Evolutionary conservation across 108 stramenopile genomes (phyloP).

Genomic region (Asterionellopsis glacialis): DNA sequence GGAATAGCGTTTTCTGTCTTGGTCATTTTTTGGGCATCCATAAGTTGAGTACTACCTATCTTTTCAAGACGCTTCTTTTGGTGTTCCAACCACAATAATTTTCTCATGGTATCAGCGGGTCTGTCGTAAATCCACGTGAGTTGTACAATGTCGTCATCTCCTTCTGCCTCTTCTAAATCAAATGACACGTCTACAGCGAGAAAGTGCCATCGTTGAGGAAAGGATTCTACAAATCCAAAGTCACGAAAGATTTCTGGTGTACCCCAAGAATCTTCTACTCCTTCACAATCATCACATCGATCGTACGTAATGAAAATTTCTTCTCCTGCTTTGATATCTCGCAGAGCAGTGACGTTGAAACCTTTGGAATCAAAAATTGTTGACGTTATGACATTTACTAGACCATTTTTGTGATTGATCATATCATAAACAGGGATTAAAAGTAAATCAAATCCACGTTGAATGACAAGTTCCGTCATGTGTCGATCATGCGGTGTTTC

Average conservation of each 20-base stretch:
- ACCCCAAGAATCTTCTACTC: slow-evolving; percentile 26
- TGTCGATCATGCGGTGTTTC: too few species aligned
- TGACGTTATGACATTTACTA: slow-evolving; percentile 1
- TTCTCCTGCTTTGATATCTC: slow-evolving; percentile 49
- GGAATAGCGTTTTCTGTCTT: too few species aligned
- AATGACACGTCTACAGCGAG: slow-evolving; percentile 5
- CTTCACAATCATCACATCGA: slow-evolving; percentile 44
- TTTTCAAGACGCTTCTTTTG: too few species aligned
- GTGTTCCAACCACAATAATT: too few species aligned
- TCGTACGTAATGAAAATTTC: slow-evolving; percentile 70
- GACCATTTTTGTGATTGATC: slow-evolving; percentile 60
- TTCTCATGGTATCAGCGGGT: too few species aligned
- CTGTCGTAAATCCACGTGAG: too few species aligned
- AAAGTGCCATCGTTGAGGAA: slow-evolving; percentile 18
- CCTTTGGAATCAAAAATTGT: slow-evolving; percentile 10
- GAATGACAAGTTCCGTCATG: slow-evolving; percentile 3
- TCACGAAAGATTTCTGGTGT: slow-evolving; percentile 29
- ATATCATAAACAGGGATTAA: slow-evolving; percentile 76
- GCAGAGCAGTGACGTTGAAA: slow-evolving; percentile 22
- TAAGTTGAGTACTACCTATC: too few species aligned
- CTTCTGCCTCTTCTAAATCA: slow-evolving; percentile 16
- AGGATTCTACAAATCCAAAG: slow-evolving; percentile 30
- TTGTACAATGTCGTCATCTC: not conserved
- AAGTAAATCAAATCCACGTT: slow-evolving; percentile 51
- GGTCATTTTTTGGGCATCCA: too few species aligned